Percentiles rank a stretch among this genome's conserved stretches.
These are phyloP conservation scores for Penicillium sp. DNA, from an alignment of 2,329 filamentous ascomycete species.

Conservation along the genomic window DNA sequence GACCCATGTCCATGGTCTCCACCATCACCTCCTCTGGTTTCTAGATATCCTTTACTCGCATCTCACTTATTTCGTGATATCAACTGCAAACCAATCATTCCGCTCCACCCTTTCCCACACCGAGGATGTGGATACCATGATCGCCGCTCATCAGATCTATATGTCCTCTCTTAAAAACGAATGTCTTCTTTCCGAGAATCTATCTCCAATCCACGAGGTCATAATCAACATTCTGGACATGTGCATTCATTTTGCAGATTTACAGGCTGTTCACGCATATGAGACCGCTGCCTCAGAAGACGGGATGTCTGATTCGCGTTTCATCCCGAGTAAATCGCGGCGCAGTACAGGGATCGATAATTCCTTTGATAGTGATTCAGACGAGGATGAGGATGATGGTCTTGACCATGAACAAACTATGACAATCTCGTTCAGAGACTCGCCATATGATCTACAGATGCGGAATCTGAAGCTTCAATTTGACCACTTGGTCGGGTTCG, in stretches of 20 bases:
- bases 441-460: slow-evolving; percentile 56
- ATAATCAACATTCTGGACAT: slow-evolving; percentile 77
- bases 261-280: slow-evolving; percentile 47
- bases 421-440: slow-evolving; percentile 37
- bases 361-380: slow-evolving; percentile 16
- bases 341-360: slow-evolving; percentile 1
- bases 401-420: slow-evolving; percentile 44
- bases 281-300: slow-evolving; percentile 25
- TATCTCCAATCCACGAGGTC: slow-evolving; percentile 69
- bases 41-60: slow-evolving; percentile 73
- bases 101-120: slow-evolving; percentile 58
- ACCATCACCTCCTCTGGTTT: slow-evolving; percentile 75
- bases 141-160: slow-evolving; percentile 65
- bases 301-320: neutral
- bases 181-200: slow-evolving; percentile 66
- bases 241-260: slow-evolving; percentile 66
- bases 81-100: slow-evolving; percentile 60
- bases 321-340: neutral
- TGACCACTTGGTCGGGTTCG: slow-evolving; percentile 66
- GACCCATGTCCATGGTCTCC: slow-evolving; percentile 49
- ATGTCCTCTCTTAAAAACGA: slow-evolving; percentile 64
- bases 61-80: slow-evolving; percentile 70
- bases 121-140: slow-evolving; percentile 79
- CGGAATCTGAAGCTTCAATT: slow-evolving; percentile 62
- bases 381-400: slow-evolving; percentile 24